Base-by-base conservation (phyloP, 169 alveolate species). In the Plasmodium inui region DNA sequence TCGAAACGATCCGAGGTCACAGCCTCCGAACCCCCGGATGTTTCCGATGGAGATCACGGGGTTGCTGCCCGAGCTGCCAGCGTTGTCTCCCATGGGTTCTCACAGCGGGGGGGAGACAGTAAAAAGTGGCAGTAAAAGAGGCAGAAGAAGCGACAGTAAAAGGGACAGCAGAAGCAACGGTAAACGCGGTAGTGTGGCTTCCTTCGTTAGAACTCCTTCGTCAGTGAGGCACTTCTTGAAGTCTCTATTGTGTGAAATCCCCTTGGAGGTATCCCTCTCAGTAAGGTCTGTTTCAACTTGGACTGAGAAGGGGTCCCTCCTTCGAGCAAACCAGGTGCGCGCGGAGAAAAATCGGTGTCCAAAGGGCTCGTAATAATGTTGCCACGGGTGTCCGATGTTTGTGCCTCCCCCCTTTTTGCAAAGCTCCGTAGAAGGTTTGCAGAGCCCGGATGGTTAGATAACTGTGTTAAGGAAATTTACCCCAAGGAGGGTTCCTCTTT, bases 1-100 rank as follows among this genome's bases (percentile, higher is more conserved):
- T 90, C 97, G 97, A 95, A 98, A 98, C 30, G 98, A 95, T 7
- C 99, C 99, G 97, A 96, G 94, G 10, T 79, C 93, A 30, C 93
- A 34, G 17, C 93, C 93, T 22, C 92, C 89, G 72, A 83, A 79
- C 3, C 92, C 93, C 12, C 93, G 41, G 41, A 82, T 93, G 39
- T 85, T 89, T 17, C 94, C 93, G 28, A 89, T 61, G 61, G 93
- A 82, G 28, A 92, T 82, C 19, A 82, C 92, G n/a, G 92, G 86
- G 70, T 67, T 92, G 28, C 39, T 46, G 39, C 71, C 34, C 46
- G 90, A 39, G 17, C 76, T 61, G 22, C 73, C 70, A 7, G 44
- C 44, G 53, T 79, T 88, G 6, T 88, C 94, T 34, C 78, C 89
- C 85, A 85, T 85, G 26, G 12, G 9, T 82, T 82, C 14, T 74